Base-by-base conservation (phyloP, 192 early-diverging fungal genomes). In the Coemansia sp. region DNA sequence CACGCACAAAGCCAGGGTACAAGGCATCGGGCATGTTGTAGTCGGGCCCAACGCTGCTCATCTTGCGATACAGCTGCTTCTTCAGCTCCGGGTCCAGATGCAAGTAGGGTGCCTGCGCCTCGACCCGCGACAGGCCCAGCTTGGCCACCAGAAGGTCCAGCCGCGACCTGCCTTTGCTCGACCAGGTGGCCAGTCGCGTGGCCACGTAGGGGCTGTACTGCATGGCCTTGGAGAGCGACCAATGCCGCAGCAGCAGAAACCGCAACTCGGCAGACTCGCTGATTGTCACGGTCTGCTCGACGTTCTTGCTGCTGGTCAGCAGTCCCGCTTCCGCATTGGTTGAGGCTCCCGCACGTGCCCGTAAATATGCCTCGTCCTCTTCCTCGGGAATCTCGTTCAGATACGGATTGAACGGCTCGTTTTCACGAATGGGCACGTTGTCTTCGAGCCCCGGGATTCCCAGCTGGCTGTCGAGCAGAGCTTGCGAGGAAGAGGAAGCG, bases 141-240 rank as follows among this genome's bases (percentile, higher is more conserved):
- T 92, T 92, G 45, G 91, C 91, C 47, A 97, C 63, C 55, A 95
- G 74, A 15, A 92, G 86, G 14, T 82, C 81, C n/a, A 97, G 70
- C 26, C 87, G 76, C 61, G 86, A 79, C 47, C 90, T 79, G 3
- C 95, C 95, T 18, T 77, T 80, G 54, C 88, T 88, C 18, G 87
- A 86, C 95, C 95, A 97, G 3, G 94, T 85, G 8, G 88, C 94
- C 36, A 97, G 70, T 53, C 87, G 88, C 18, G 88, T 84, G 4
- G 87, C 90, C 6, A 98, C 91, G 55, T 92, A 95, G 9, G 83
- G 82, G 41, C 91, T 94, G 68, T 88, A 87, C 50, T 84, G 88
- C 91, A 98, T 86, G 46, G 88, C 85, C 35, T 88, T 90, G 55
- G 87, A 86, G 3, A 98, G 75, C 40, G 84, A 93, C 95, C 95